Evolutionary conservation across 345 rosid genomes (phyloP), one percentile per base, ranked within the genome.

Genomic region (Geranium brycei): DNA sequence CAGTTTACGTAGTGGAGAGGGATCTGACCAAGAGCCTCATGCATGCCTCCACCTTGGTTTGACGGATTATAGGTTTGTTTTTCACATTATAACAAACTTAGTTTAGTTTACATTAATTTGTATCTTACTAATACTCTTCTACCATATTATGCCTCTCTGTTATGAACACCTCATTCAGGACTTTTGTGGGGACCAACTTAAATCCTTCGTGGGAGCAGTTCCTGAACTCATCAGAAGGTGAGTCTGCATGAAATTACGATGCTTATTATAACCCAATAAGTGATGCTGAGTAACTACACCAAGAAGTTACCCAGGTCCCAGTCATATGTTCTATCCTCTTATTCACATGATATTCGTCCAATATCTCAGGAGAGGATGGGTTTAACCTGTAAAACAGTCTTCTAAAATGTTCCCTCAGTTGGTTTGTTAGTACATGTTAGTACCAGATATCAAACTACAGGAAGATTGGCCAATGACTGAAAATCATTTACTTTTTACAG

Each of bases 151-250:
- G 59, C 62, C 62, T 64, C 40, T 16, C 62, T 56, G 64, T 32
- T 31, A 60, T 73, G 60, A 71, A n/a, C 62, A 62, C 78, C 69
- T 71, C 68, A 61, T 57, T 61, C 85, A 85, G 95, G 87, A 83
- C 97, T 59, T 87, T 89, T 76, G 79, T 86, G 61, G 97, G 97
- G 61, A 86, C 98, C 16, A 89, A 89, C 75, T 75, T 92, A 73
- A 87, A 76, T 81, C 90, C 97, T 71, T 62, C 63, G 64, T 87
- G 98, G 96, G 90, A 89, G 66, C 81, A 60, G 62, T 92, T 89
- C 76, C 79, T 89, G 67, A 83, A 78, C 75, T 66, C 79, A 69
- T 92, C 97, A 65, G 65, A 82, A 78, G 96, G 98, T 89, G 10
- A 35, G 10, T 35, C 41, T 35, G 10, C 41, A 35, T 35, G 4